These are phyloP conservation scores for Amanita thiersii DNA, from an alignment of 768 basidiomycete genomes.

Conservation along the genomic window DNA sequence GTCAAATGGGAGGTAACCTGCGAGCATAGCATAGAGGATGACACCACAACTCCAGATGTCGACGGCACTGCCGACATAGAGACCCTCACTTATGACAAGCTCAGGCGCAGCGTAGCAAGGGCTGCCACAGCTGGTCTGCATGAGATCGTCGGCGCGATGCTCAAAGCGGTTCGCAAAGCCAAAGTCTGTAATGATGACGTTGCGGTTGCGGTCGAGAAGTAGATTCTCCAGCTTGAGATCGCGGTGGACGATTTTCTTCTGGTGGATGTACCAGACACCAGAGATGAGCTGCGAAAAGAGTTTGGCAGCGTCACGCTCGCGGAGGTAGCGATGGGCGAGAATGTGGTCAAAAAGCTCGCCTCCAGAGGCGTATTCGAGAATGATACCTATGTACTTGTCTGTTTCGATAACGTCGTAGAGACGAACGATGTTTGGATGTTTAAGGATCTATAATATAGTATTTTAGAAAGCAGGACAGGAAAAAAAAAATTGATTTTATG, in stretches of 20 bases:
- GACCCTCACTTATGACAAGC: slow-evolving; percentile 93
- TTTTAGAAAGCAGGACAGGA: slow-evolving; percentile 13
- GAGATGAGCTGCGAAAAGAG: slow-evolving; percentile 98
- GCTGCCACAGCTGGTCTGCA: slow-evolving; percentile 96
- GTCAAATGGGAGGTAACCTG: slow-evolving; percentile 97
- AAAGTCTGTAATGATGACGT: slow-evolving; percentile 99
- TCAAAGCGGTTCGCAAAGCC: slow-evolving; percentile 98
- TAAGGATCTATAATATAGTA: slow-evolving; percentile 53
- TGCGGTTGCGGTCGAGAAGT: slow-evolving; percentile 92
- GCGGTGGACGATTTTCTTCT: slow-evolving; percentile 98
- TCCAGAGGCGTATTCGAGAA: slow-evolving; percentile 96
- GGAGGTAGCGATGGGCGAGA: slow-evolving; percentile 92
- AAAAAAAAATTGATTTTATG: slow-evolving; percentile 1
- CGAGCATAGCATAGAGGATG: slow-evolving; percentile 94
- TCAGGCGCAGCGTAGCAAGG: slow-evolving; percentile 99
- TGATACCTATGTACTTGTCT: slow-evolving; percentile 99
- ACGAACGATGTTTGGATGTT: slow-evolving; percentile 97
- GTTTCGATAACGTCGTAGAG: slow-evolving; percentile 99
- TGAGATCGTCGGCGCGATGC: slow-evolving; percentile 86
- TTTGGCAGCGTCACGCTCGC: slow-evolving; percentile 89
- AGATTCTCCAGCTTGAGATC: slow-evolving; percentile 99
- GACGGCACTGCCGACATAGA: slow-evolving; percentile 95
- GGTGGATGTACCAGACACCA: slow-evolving; percentile 97
- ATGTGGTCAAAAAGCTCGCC: slow-evolving; percentile 99
- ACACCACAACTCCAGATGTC: slow-evolving; percentile 98